Conservation (phyloP, 345 rosid species). For the Sapria himalayana region DNA sequence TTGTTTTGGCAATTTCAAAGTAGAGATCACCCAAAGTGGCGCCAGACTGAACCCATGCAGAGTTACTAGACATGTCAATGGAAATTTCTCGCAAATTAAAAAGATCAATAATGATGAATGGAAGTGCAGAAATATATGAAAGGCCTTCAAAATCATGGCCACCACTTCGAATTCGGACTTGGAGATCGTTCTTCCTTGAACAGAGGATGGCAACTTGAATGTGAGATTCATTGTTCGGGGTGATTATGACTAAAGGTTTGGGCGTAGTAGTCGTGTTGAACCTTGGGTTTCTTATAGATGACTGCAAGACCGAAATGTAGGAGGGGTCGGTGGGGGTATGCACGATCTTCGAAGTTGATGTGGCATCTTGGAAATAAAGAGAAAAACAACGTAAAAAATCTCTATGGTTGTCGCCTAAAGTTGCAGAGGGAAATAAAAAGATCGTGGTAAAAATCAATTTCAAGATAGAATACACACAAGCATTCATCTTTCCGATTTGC, state of each 20-base stretch:
- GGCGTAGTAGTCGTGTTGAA: conserved; percentile 22
- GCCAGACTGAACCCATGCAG: conserved; percentile 42
- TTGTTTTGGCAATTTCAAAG: conserved; percentile 19
- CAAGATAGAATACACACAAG: too few relatives aligned
- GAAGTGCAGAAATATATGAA: conserved; percentile 19
- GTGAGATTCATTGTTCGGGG: conserved; percentile 20
- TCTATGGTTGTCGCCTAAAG: too few relatives aligned
- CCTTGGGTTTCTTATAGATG: conserved; percentile 24
- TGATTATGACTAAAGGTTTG: conserved; percentile 21
- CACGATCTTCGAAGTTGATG: too few relatives aligned
- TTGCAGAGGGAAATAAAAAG: too few relatives aligned
- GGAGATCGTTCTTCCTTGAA: conserved; percentile 13
- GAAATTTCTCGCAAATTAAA: conserved; percentile 19
- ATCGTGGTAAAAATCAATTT: too few relatives aligned
- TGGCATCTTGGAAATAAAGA: too few relatives aligned
- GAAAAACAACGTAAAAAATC: too few relatives aligned
- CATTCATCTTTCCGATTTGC: too few relatives aligned
- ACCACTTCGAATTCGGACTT: conserved; percentile 38
- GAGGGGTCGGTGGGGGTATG: conserved; percentile 22
- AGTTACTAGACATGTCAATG: conserved; percentile 10
- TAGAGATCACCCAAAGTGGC: conserved; percentile 41
- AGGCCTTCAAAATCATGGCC: conserved; percentile 55
- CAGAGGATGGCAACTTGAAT: conserved; percentile 28
- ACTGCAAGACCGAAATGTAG: conserved; percentile 14
- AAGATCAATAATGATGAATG: conserved; percentile 37